Conservation (phyloP, 1,284 basidiomycete genomes). For the Volvariella surrecta region DNA sequence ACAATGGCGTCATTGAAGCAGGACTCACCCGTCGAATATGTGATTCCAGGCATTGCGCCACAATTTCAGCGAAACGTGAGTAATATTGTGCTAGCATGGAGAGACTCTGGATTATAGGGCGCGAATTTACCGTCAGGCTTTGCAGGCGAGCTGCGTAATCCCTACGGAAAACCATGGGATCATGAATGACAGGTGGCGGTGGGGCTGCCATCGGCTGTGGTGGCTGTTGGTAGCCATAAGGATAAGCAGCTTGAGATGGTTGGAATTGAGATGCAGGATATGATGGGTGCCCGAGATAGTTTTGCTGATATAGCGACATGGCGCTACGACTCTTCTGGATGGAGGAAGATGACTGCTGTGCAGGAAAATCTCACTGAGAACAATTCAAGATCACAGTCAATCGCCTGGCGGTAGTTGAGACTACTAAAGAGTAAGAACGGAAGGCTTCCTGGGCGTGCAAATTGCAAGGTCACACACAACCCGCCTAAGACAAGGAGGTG, state of each 20-base stretch:
- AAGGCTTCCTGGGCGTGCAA: too few relatives aligned
- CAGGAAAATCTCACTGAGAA: conserved; percentile 10
- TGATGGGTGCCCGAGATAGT: conserved; percentile 29
- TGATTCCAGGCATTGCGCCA: conserved; percentile 81
- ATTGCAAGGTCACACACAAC: conserved; percentile 19
- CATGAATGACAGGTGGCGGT: conserved; percentile 39
- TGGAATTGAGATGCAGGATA: conserved; percentile 31
- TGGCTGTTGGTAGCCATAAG: conserved; percentile 39
- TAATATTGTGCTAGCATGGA: conserved; percentile 92
- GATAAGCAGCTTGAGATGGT: conserved; percentile 29
- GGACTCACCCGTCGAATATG: conserved; percentile 85
- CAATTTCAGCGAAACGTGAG: conserved; percentile 70
- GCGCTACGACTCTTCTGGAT: conserved; percentile 13
- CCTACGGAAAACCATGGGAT: conserved; percentile 73
- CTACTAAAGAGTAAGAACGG: too few relatives aligned
- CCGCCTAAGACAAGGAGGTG: conserved; percentile 24
- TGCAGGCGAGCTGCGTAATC: conserved; percentile 74
- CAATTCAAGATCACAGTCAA: background rate
- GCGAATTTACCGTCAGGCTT: conserved; percentile 90
- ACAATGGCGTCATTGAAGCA: conserved; percentile 8
- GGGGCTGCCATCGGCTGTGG: conserved; percentile 32
- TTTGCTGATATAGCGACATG: conserved; percentile 34
- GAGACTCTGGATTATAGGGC: conserved; percentile 92
- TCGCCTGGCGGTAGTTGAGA: too few relatives aligned
- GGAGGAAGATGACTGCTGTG: conserved; percentile 9